Evolutionary conservation across 2,329 filamentous ascomycete genomes (phyloP).

Genomic region (Ilyonectria mors-panacis): DNA sequence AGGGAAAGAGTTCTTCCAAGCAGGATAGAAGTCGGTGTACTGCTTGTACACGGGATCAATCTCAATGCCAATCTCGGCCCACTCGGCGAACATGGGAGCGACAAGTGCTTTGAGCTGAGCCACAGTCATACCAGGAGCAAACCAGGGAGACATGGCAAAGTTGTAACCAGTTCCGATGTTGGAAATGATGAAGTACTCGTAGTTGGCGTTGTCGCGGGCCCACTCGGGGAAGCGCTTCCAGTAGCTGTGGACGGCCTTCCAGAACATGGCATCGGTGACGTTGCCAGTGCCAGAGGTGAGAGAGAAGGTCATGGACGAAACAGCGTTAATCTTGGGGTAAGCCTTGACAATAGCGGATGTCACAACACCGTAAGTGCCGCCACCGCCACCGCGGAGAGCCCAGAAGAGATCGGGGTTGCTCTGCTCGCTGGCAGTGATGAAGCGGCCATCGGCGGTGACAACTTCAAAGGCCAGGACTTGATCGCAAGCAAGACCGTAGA

Average conservation of each 20-base stretch:
- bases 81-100: slow-evolving; percentile 53
- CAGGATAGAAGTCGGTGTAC: slow-evolving; percentile 46
- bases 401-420: slow-evolving; percentile 72
- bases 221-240: slow-evolving; percentile 44
- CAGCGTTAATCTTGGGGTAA: slow-evolving; percentile 50
- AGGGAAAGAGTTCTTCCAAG: slow-evolving; percentile 44
- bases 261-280: slow-evolving; percentile 48
- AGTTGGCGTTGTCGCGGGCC: slow-evolving; percentile 43
- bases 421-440: slow-evolving; percentile 58
- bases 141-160: slow-evolving; percentile 51
- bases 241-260: slow-evolving; percentile 45
- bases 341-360: slow-evolving; percentile 55
- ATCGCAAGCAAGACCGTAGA: slow-evolving; percentile 71
- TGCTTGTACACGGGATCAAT: slow-evolving; percentile 43
- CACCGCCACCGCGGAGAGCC: slow-evolving; percentile 72
- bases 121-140: slow-evolving; percentile 37
- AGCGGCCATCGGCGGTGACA: slow-evolving; percentile 64
- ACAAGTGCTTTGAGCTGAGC: slow-evolving; percentile 47
- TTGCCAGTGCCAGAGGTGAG: slow-evolving; percentile 39
- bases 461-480: slow-evolving; percentile 70
- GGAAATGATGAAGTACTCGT: slow-evolving; percentile 47
- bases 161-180: slow-evolving; percentile 48
- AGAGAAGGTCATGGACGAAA: slow-evolving; percentile 49
- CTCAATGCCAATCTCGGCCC: slow-evolving; percentile 49
- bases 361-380: slow-evolving; percentile 62